Base-by-base conservation (phyloP, 331 rosid genomes). In the Pyrus hybrid region DNA sequence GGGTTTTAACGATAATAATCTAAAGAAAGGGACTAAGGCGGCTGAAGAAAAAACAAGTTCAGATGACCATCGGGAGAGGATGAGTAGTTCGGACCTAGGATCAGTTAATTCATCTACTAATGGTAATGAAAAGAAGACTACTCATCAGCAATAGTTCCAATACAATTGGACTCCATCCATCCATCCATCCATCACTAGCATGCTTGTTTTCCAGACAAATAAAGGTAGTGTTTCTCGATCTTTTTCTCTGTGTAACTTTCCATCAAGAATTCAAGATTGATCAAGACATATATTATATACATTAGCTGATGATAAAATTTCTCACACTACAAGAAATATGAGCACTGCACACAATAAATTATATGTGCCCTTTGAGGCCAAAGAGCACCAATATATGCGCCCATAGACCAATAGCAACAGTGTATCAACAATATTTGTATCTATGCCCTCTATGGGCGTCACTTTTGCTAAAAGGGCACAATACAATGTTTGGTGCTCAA, bases 151-250 rank as follows among this genome's bases (percentile, higher is more conserved):
- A 7, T 87, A 83, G 76, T 77, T 83, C 74, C 76, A 67, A 80
- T 79, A 57, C 56, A 49, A 49, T 49, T 49, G 28, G 67, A 64
- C 67, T 45, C 49, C 80, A n/a, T 49, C 56, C 56, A 49, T 16
- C 56, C 51, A 45, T 45, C 51, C 54, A 45, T 45, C 53, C 5
- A 49, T 76, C 78, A 23, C 41, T 78, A 37, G 43, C 43, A 37
- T 37, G 75, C 30, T 68, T 77, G 53, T 45, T 79, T 76, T 60
- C 73, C 72, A 75, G 79, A 76, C 28, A 35, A 75, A 74, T 14
- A 0, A 4, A 88, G 89, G 93, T 90, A 90, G 60, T 63, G 23
- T 77, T 86, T 85, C 65, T 73, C 45, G 4, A 37, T 6, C 35
- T 32, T 7, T 71, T 35, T 25, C 56, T 49, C 54, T 49, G 20